Base-by-base conservation (phyloP, 495 filamentous ascomycete genomes). In the Aspergillus panamensis region DNA sequence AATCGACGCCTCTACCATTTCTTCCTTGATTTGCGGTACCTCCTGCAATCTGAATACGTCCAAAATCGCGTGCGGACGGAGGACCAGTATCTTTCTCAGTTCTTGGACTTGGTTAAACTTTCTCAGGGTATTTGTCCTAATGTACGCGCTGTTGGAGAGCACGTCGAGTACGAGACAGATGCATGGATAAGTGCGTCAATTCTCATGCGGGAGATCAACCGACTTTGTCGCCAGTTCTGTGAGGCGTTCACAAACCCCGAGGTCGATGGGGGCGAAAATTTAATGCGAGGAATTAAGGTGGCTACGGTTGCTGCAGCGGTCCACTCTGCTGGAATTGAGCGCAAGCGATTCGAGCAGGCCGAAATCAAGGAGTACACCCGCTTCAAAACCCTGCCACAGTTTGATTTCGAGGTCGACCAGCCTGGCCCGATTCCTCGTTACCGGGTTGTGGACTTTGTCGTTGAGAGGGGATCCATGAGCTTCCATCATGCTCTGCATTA, bases 401-500 rank as follows among this genome's bases (percentile, higher is more conserved):
- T 92, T 59, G 89, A 95, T 59, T 95, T 96, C 62, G 90, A 94
- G 60, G 70, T 76, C 8, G 72, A 81, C 17, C 66, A 73, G n/a
- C 62, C 66, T 19, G 76, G 68, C 6, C 64, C 68, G 31, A 59
- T 73, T 10, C 65, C 66, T 13, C 74, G 74, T 42, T 74, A 82
- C 53, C 81, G 83, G 14, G 86, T 98, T 0, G 88, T 97, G 25
- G 87, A 88, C 58, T 97, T 94, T 68, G 81, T 87, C 7, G 91
- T 97, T 6, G 92, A 94, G 57, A 84, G 84, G 59, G 86, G 94
- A 61, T 86, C 89, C 0, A 94, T 97, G 70, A 97, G 95, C 71
- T 97, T 99, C 78, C 95, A 99, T 65, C 94, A 99, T 69, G 90
- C 91, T 8, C 78, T 99, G 33, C 94, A 99, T 69, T 97, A 97